These are phyloP conservation scores for Seminavis robusta DNA, from an alignment of 108 stramenopile genomes.

Conservation along the genomic window DNA sequence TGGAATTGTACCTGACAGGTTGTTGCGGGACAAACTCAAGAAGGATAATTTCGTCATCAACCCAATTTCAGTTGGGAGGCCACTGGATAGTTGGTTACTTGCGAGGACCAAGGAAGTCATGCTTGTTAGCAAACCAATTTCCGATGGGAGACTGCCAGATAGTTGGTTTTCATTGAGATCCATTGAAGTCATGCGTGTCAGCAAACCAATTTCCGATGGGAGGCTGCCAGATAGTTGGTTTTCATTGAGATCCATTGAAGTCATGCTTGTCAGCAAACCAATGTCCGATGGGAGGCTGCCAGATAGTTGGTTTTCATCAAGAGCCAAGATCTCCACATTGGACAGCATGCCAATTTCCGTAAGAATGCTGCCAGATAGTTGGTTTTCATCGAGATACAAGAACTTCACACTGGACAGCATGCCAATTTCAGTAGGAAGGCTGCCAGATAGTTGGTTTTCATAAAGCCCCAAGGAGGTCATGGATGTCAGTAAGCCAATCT, in stretches of 20 bases:
- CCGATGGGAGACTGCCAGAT: too few species aligned
- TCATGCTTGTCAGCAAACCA: neutral
- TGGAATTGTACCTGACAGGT: too few species aligned
- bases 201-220: slow-evolving; percentile 9
- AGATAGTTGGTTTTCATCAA: slow-evolving; percentile 16
- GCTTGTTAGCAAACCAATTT: too few species aligned
- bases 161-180: too few species aligned
- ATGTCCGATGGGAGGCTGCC: slow-evolving; percentile 15
- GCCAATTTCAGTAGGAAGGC: slow-evolving; percentile 35
- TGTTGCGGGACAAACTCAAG: too few species aligned
- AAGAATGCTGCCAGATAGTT: slow-evolving; percentile 12
- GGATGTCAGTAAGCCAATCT: slow-evolving; percentile 35
- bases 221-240: slow-evolving; percentile 23
- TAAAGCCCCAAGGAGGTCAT: slow-evolving; percentile 17
- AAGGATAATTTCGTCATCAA: too few species aligned
- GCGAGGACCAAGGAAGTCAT: too few species aligned
- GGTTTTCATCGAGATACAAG: slow-evolving; percentile 7
- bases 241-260: slow-evolving; percentile 6
- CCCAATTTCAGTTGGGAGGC: too few species aligned
- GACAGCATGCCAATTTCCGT: slow-evolving; percentile 2
- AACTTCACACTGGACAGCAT: slow-evolving; percentile 3
- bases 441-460: slow-evolving; percentile 22
- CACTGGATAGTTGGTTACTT: too few species aligned
- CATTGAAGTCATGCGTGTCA: too few species aligned
- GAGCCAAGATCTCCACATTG: slow-evolving; percentile 7